Evolutionary conservation across 495 filamentous ascomycete genomes (phyloP), one percentile per base, ranked within the genome.

Genomic region (Talaromyces thailandensis): DNA sequence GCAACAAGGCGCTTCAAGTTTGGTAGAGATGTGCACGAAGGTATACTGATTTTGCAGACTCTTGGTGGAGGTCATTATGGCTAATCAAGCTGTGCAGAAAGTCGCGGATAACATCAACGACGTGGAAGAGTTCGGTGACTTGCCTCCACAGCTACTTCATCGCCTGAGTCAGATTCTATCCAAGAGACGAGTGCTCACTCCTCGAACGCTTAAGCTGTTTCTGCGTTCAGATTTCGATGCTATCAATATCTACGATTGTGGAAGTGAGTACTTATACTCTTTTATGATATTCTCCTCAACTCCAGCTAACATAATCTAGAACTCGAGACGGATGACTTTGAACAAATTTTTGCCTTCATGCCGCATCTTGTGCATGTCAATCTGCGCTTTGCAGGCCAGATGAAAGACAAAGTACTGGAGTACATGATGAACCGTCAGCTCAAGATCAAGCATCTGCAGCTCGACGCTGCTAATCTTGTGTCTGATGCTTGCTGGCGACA

Each of bases 381-480:
- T 61, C 76, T 94, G 51, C 83, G 85, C 43, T 90, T 93, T 68
- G 89, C 85, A n/a, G 86, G 91, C 35, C 90, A 94, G 66, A 86
- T 96, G 81, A 95, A 94, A 70, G 88, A 96, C 67, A 70, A 76
- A 12, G 86, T 90, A 26, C 79, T 96, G 68, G 81, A 93, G 21
- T 95, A 91, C 71, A 83, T 96, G 67, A 75, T 89, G 4, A 86
- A 86, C 60, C 86, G 88, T 24, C 73, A 87, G 45, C 75, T 86
- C 43, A 66, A 81, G 9, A 79, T 96, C 51, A 80, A 74, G 77
- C 63, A 83, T 68, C 62, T 85, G 76, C 73, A 91, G 72, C 70
- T 96, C 5, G 84, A 91, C 66, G 87, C 89, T 16, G 85, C 91
- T 2, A 96, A 96, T 64, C 81, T 96, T 4, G 75, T 96, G 8